These are phyloP conservation scores for Medicago lupulina DNA, from an alignment of 306 rosid species.

Conservation along the genomic window DNA sequence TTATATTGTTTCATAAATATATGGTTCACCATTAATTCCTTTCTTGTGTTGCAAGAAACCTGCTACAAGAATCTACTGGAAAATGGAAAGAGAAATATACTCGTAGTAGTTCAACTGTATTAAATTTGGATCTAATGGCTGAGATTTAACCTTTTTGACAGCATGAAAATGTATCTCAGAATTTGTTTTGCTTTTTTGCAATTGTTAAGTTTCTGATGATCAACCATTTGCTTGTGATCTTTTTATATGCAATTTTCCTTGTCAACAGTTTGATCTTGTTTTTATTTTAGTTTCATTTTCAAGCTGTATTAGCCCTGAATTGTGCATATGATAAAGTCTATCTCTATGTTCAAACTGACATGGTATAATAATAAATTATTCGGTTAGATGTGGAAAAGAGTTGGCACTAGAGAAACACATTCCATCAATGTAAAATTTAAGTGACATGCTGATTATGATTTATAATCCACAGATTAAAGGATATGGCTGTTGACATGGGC, in stretches of 20 bases:
- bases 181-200: constrained; percentile 14
- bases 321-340: constrained; percentile 35
- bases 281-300: constrained; percentile 36
- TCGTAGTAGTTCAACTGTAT: constrained; percentile 2
- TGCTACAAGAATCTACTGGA: constrained; percentile 26
- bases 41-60: constrained; percentile 34
- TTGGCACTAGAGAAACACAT: constrained; percentile 23
- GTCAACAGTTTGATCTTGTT: constrained; percentile 26
- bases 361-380: constrained; percentile 9
- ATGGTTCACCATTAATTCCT: constrained; percentile 12
- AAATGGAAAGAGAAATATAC: neutral
- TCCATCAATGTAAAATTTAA: constrained; percentile 30
- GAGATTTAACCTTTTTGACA: constrained; percentile 21
- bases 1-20: constrained; percentile 28
- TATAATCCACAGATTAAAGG: constrained; percentile 84
- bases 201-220: neutral
- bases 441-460: constrained; percentile 40
- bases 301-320: constrained; percentile 20
- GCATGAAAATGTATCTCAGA: neutral
- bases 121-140: constrained; percentile 24
- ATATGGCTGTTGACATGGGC: constrained; percentile 91
- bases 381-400: constrained; percentile 27
- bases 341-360: constrained; percentile 25
- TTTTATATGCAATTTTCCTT: neutral
- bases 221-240: constrained; percentile 12